A percentile compares a stretch with the other conserved stretches of the same genome.
phyloP scores from a whole-genome alignment of 352 stramenopile genomes.

The Pseudoperonospora humuli region DNA sequence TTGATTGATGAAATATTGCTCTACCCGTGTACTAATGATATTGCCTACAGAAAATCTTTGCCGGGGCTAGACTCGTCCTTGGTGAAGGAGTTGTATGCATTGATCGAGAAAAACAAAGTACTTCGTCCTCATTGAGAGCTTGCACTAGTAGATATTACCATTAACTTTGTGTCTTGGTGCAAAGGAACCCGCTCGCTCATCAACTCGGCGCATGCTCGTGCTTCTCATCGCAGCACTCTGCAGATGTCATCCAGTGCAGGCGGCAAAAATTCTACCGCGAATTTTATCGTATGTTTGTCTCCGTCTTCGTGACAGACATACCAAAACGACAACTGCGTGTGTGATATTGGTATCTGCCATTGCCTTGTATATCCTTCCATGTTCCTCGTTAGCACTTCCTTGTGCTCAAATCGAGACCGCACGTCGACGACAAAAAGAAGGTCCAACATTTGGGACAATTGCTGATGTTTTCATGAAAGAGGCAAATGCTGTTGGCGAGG shows the following conservation, averaged over 20 bases:
- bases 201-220: conserved; percentile 50
- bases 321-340: conserved; percentile 46
- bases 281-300: conserved; percentile 37
- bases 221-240: conserved; percentile 48
- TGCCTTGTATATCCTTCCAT: conserved; percentile 37
- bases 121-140: neutral
- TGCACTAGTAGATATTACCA: no score
- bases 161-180: no score
- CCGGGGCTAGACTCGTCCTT: conserved; percentile 27
- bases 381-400: conserved; percentile 7
- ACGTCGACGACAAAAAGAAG: conserved; percentile 1
- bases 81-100: conserved; percentile 31
- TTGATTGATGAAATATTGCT: neutral
- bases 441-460: conserved; percentile 32
- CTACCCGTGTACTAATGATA: neutral
- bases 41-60: conserved; percentile 25
- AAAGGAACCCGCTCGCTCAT: conserved; percentile 38
- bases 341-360: conserved; percentile 45
- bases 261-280: conserved; percentile 32
- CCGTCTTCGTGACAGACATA: conserved; percentile 48
- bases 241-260: conserved; percentile 31
- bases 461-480: conserved; percentile 33
- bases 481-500: conserved; percentile 35
- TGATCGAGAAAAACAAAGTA: conserved; percentile 64
- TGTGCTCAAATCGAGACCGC: neutral